phyloP scores from a whole-genome alignment of 2,329 filamentous ascomycete genomes.

The Sclerotiophoma versabilis region DNA sequence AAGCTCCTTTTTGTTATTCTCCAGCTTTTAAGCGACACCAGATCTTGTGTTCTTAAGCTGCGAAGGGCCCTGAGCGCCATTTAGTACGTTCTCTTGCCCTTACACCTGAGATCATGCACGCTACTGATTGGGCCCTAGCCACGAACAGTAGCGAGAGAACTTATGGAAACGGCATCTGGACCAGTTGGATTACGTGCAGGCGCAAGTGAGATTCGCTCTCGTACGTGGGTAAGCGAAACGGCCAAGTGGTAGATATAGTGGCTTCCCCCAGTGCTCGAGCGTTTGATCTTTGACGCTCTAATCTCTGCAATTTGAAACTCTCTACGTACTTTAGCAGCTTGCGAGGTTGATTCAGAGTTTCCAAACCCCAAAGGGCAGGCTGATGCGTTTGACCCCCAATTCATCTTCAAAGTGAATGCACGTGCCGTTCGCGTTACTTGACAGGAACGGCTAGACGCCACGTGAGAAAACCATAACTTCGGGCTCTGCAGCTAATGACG shows the following conservation, averaged over 20 bases:
- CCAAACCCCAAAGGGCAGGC: background rate
- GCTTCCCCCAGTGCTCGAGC: constrained; percentile 1
- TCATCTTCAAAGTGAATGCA: constrained; percentile 16
- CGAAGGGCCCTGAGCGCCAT: background rate
- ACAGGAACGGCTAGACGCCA: constrained; percentile 24
- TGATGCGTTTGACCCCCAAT: constrained; percentile 5
- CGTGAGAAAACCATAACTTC: constrained; percentile 18
- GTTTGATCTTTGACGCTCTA: background rate
- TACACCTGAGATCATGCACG: background rate
- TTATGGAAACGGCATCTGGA: background rate
- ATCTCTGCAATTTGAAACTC: background rate
- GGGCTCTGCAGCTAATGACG: constrained; percentile 19
- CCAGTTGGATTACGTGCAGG: constrained; percentile 15
- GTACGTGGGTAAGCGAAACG: constrained; percentile 18
- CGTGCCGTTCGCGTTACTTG: constrained; percentile 35
- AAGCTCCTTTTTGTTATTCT: background rate
- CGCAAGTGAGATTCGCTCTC: constrained; percentile 1
- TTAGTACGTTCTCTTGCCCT: background rate
- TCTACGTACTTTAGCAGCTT: background rate
- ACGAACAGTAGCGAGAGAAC: constrained; percentile 6
- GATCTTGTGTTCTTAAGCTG: background rate
- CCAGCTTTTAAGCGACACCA: background rate
- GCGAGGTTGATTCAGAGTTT: background rate
- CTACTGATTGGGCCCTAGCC: constrained; percentile 1
- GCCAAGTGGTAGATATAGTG: constrained; percentile 13